Percentiles rank a stretch among this genome's conserved stretches.
Conservation (phyloP, 2,329 filamentous ascomycete species). For the Alternaria consortialis region DNA sequence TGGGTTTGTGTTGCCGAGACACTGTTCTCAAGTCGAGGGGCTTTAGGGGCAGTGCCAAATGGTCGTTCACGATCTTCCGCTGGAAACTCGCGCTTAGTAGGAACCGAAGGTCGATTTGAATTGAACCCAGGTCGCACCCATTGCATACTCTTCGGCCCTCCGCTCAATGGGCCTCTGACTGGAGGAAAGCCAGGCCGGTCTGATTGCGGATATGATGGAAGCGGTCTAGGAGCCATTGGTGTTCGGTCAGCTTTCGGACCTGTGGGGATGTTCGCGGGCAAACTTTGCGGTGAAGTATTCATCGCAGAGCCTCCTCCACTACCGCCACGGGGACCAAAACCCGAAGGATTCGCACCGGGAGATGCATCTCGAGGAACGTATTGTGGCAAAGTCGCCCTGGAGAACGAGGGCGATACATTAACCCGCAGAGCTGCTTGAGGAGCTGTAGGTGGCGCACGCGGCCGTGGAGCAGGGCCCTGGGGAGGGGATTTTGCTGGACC, state of each 20-base stretch:
- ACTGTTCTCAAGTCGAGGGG: slow-evolving; percentile 43
- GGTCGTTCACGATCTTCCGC: slow-evolving; percentile 54
- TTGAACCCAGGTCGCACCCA: slow-evolving; percentile 55
- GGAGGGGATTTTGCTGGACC: slow-evolving; percentile 40
- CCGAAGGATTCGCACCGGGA: slow-evolving; percentile 35
- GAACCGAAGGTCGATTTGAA: slow-evolving; percentile 47
- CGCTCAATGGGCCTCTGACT: slow-evolving; percentile 45
- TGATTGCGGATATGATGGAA: slow-evolving; percentile 40
- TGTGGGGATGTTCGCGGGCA: slow-evolving; percentile 51
- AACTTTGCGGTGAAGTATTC: slow-evolving; percentile 49
- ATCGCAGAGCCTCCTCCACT: slow-evolving; percentile 29
- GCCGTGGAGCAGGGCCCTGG: slow-evolving; percentile 39
- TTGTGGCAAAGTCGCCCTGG: slow-evolving; percentile 36
- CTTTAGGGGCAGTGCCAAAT: slow-evolving; percentile 45
- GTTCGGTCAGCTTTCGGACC: slow-evolving; percentile 52
- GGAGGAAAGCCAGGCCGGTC: slow-evolving; percentile 40
- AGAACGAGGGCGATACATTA: slow-evolving; percentile 47
- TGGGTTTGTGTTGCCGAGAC: slow-evolving; percentile 28
- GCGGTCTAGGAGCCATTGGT: slow-evolving; percentile 41
- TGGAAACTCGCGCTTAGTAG: slow-evolving; percentile 57
- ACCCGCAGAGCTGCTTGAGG: slow-evolving; percentile 44
- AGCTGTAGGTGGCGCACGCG: slow-evolving; percentile 43
- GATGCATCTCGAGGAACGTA: slow-evolving; percentile 41
- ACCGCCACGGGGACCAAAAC: slow-evolving; percentile 36
- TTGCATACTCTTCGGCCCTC: slow-evolving; percentile 50